These are phyloP conservation scores for Vitis labrusca DNA, from an alignment of 164 flowering plant species.

Conservation along the genomic window DNA sequence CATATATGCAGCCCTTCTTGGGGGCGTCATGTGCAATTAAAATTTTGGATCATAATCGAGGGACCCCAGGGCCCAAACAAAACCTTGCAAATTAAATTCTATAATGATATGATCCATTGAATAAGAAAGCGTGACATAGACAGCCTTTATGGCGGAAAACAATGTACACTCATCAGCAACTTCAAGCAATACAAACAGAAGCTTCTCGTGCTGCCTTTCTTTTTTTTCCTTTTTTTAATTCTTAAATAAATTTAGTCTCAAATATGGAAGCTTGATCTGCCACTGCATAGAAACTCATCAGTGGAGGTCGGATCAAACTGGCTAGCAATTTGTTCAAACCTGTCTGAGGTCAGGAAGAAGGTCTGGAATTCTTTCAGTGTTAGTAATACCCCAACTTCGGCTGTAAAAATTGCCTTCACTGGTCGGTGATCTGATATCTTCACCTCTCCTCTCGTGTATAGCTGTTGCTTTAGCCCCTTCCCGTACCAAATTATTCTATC, in stretches of 20 bases:
- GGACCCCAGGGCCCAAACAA: too few species aligned
- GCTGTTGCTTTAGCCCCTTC: slow-evolving; percentile 35
- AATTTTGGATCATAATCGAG: too few species aligned
- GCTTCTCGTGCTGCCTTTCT: background rate
- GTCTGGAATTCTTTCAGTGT: slow-evolving; percentile 17
- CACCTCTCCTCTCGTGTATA: slow-evolving; percentile 33
- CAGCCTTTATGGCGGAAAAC: background rate
- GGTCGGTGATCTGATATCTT: slow-evolving; percentile 53
- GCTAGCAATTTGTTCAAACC: slow-evolving; percentile 25
- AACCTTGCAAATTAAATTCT: too few species aligned
- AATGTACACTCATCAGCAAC: slow-evolving; percentile 12
- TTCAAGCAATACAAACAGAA: background rate
- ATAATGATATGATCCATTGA: background rate
- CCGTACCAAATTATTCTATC: slow-evolving; percentile 54
- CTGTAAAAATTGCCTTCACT: slow-evolving; percentile 40
- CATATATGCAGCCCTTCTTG: too few species aligned
- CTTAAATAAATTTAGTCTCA: background rate
- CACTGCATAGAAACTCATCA: slow-evolving; percentile 18
- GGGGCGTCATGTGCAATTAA: too few species aligned
- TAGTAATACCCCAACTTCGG: slow-evolving; percentile 26
- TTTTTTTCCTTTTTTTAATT: background rate
- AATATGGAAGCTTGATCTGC: slow-evolving; percentile 31
- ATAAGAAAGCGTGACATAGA: background rate
- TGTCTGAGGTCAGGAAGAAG: slow-evolving; percentile 37
- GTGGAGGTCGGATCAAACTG: slow-evolving; percentile 20